These are phyloP conservation scores for Penicillium flavigenum DNA, from an alignment of 495 filamentous ascomycete genomes.

Conservation along the genomic window DNA sequence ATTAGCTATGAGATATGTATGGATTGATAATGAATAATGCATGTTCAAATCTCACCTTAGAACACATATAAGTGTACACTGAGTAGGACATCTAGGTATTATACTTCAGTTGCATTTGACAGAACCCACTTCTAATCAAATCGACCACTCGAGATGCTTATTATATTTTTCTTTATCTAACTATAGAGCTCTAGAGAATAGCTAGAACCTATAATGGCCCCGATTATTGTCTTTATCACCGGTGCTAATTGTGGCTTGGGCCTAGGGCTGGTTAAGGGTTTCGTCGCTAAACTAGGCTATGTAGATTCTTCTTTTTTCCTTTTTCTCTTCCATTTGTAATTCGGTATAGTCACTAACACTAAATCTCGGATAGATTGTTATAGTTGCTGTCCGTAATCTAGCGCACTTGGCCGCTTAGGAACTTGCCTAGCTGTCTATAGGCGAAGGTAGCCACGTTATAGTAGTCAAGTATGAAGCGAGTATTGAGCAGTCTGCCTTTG, in stretches of 20 bases:
- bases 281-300: background rate
- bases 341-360: background rate
- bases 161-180: background rate
- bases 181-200: background rate
- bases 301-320: background rate
- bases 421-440: slow-evolving; percentile 23
- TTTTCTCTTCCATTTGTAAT: background rate
- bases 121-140: background rate
- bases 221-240: background rate
- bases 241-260: background rate
- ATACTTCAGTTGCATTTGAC: background rate
- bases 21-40: background rate
- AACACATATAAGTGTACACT: background rate
- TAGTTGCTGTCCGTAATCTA: slow-evolving; percentile 46
- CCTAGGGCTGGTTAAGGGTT: background rate
- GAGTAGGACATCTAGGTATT: background rate
- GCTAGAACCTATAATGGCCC: background rate
- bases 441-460: slow-evolving; percentile 35
- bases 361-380: slow-evolving; percentile 34
- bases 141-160: background rate
- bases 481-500: slow-evolving; percentile 22
- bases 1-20: background rate
- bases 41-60: background rate
- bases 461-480: slow-evolving; percentile 44
- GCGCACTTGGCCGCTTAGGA: slow-evolving; percentile 15